Conservation (phyloP, 768 basidiomycete genomes). For the Podaxis sp. region DNA sequence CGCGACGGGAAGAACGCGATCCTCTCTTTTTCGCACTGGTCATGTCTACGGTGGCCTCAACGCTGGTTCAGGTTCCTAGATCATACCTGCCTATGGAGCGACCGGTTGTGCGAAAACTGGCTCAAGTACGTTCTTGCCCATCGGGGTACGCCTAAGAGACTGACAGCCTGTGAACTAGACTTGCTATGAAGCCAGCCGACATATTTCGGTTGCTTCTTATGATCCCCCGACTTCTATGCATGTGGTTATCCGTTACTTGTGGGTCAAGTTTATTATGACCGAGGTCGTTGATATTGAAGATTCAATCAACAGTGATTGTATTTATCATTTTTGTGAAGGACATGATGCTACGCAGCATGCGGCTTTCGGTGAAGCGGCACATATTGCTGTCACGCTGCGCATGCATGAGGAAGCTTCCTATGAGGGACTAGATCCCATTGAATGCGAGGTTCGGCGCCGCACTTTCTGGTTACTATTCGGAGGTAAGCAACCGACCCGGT, state of each 20-base stretch:
- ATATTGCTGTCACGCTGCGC: constrained; percentile 77
- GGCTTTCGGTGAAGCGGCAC: constrained; percentile 82
- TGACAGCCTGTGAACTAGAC: constrained; percentile 36
- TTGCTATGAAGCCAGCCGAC: constrained; percentile 80
- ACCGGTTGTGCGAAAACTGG: constrained; percentile 79
- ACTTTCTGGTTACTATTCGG: constrained; percentile 90
- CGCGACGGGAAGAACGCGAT: constrained; percentile 78
- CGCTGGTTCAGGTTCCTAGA: constrained; percentile 84
- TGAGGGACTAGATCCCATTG: constrained; percentile 79
- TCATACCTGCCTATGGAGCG: constrained; percentile 88
- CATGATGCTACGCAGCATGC: constrained; percentile 87
- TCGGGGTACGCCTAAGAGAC: constrained; percentile 2
- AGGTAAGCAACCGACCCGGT: constrained; percentile 43
- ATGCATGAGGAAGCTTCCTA: constrained; percentile 89
- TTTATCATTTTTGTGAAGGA: constrained; percentile 88
- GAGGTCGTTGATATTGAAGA: constrained; percentile 11
- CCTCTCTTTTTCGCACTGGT: constrained; percentile 90
- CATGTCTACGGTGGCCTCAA: constrained; percentile 85
- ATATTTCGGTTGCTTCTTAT: constrained; percentile 76
- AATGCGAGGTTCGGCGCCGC: constrained; percentile 83
- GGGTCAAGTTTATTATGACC: constrained; percentile 29
- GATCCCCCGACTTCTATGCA: constrained; percentile 84
- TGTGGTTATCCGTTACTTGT: constrained; percentile 90
- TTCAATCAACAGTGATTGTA: constrained; percentile 55
- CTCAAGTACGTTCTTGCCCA: constrained; percentile 40